Percentiles rank a stretch among this genome's conserved stretches.
These are phyloP conservation scores for Rubus parviflorus DNA, from an alignment of 306 rosid genomes.

Conservation along the genomic window DNA sequence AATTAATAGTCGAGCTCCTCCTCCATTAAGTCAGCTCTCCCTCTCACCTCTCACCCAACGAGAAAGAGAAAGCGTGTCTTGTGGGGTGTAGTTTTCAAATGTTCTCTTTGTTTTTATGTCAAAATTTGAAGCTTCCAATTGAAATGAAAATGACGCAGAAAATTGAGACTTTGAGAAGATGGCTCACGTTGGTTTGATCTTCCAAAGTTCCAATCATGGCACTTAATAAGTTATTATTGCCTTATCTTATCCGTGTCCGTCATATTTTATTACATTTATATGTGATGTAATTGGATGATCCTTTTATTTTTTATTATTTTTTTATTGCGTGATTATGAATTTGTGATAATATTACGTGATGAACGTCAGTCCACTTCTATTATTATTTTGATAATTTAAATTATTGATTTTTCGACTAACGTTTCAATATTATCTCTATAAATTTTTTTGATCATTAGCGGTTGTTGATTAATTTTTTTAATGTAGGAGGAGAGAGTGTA, in stretches of 20 bases:
- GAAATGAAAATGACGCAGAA: not conserved
- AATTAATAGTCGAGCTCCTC: not conserved
- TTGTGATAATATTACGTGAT: too few species aligned
- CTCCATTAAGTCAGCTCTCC: constrained; percentile 44
- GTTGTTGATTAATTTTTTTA: too few species aligned
- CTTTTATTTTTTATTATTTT: not conserved
- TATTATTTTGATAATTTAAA: too few species aligned
- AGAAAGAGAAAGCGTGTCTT: constrained; percentile 38
- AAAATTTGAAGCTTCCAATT: not conserved
- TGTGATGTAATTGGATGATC: not conserved
- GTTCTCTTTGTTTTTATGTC: not conserved
- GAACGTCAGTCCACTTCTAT: too few species aligned
- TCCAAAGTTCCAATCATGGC: constrained; percentile 22
- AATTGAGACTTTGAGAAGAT: not conserved
- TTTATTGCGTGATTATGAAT: not conserved
- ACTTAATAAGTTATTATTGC: not conserved
- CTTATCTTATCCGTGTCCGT: not conserved
- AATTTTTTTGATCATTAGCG: too few species aligned
- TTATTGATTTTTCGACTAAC: too few species aligned
- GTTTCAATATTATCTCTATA: too few species aligned
- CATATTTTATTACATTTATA: not conserved
- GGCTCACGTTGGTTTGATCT: constrained; percentile 4
- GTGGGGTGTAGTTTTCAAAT: constrained; percentile 4
- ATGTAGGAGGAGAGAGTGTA: too few species aligned
- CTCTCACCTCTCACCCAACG: constrained; percentile 6